phyloP scores from a whole-genome alignment of 2,329 filamentous ascomycete species.

The Fusarium pininemorale region DNA sequence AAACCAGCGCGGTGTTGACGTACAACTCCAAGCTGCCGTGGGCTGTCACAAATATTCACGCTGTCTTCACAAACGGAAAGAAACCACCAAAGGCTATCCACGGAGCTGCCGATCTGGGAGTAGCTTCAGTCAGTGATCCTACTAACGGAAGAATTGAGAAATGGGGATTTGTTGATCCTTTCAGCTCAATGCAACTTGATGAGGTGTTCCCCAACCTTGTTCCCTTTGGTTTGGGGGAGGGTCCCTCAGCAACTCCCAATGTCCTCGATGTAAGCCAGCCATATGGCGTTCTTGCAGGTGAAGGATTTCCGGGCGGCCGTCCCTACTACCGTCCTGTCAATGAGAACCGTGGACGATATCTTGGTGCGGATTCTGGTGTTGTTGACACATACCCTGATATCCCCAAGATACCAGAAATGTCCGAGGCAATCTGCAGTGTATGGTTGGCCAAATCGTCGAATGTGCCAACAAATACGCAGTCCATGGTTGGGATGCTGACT shows the following conservation, averaged over 20 bases:
- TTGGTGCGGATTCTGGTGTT: constrained; percentile 69
- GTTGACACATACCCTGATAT: constrained; percentile 76
- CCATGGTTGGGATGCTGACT: constrained; percentile 81
- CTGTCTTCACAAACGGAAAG: constrained; percentile 76
- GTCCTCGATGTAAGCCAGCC: constrained; percentile 90
- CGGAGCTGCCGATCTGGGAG: constrained; percentile 79
- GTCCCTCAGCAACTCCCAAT: constrained; percentile 82
- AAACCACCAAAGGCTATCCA: constrained; percentile 83
- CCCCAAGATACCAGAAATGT: constrained; percentile 75
- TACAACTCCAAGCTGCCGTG: constrained; percentile 87
- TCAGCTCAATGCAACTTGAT: constrained; percentile 78
- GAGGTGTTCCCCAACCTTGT: constrained; percentile 78
- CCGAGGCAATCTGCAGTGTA: constrained; percentile 78
- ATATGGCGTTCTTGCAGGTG: constrained; percentile 84
- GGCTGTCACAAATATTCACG: constrained; percentile 82
- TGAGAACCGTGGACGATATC: constrained; percentile 80
- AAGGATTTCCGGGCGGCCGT: constrained; percentile 85
- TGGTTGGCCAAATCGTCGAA: constrained; percentile 89
- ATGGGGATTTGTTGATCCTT: constrained; percentile 83
- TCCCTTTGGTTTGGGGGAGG: constrained; percentile 81
- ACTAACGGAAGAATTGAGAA: constrained; percentile 77
- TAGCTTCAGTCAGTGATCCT: constrained; percentile 85
- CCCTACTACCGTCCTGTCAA: constrained; percentile 79
- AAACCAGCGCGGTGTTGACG: constrained; percentile 77
- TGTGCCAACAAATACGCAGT: constrained; percentile 76